Base-by-base conservation (phyloP, 108 stramenopile genomes). In the Fistulifera solaris region DNA sequence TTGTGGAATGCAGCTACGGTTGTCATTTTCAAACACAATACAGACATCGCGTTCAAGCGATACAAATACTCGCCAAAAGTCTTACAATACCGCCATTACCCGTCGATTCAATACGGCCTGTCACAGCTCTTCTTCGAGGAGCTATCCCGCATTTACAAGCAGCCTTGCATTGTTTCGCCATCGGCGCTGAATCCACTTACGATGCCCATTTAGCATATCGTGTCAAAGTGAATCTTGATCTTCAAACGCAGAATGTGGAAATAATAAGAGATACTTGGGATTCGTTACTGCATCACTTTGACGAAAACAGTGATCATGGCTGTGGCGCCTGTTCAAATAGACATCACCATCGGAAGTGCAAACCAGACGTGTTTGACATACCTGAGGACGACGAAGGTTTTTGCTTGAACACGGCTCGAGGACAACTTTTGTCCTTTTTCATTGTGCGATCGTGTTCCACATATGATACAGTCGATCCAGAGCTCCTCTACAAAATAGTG, bases 21-120 rank as follows among this genome's bases (percentile, higher is more conserved):
- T 45, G 44, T 52, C 68, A 48, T 19, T 79, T 79, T 65, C 56
- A 65, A 13, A 28, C 72, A 24, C 56, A 68, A 21, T 79, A 79
- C 40, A 66, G 53, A 12, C 70, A 75, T 50, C 70, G 78, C 23
- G 7, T 58, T 38, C 27, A 61, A 22, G 15, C 68, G 27, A 71
- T 75, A n/a, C 49, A 64, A 21, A 28, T 79, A 12, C 56, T 79
- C 5, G 55, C 56, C 0, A 57, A 69, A 0, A 27, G 44, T 35
- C 40, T 72, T 15, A 55, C 63, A 16, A 1, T 69, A 23, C 76
- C 76, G 1, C 49, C 40, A 19, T 59, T 49, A 44, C 22, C 60
- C 57, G 12, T 13, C 48, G 44, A 45, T 6, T 45, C 16, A 11
- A 45, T 21, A 19, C 21, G 11, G 11, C 44, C 16, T 5, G 11